Base-by-base conservation (phyloP, 2,329 filamentous ascomycete genomes). In the Knoxdaviesia capensis region DNA sequence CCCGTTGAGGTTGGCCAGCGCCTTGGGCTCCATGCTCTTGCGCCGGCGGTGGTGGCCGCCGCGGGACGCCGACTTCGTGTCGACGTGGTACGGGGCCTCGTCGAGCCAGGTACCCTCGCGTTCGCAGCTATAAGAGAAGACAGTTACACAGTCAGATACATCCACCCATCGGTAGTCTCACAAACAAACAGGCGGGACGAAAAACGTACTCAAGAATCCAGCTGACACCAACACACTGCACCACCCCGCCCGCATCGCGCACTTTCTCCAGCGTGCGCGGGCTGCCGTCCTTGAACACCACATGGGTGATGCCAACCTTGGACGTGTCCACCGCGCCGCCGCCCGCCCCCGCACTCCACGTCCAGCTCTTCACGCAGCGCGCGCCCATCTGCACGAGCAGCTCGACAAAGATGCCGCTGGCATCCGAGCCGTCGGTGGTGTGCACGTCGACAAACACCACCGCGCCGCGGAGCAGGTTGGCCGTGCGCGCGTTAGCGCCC, bases 251-350 rank as follows among this genome's bases (percentile, higher is more conserved):
- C 35, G 73, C 77, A 50, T 79, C 71, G 44, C 75, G 68, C 6
- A 88, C 79, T 59, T 86, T 92, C 54, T 92, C 79, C 48, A 94
- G 59, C 1, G 85, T 93, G 30, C 78, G 68, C 52, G 79, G 77
- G 36, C 77, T 77, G 38, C 86, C 86, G 53, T 93, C 86, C 56
- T 93, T 94, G 65, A 77, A 94, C 6, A 94, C 74, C 6, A 94
- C 81, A 53, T 94, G 86, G 0, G 85, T 93, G 51, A 93, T 83
- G 5, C 78, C 80, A 45, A 84, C 63, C 54, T 75, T 80, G 9
- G 57, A 55, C 5, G 53, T 51, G 34, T 51, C 52, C 20, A 20
- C 20, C 29, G 51, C 49, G 38, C 56, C 60, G 42, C 45, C 58
- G 6, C 74, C 73, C 38, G 56, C 60, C 41, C 45, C 58, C 6